phyloP scores from a whole-genome alignment of 345 rosid genomes.

The Pelargonium nanum region DNA sequence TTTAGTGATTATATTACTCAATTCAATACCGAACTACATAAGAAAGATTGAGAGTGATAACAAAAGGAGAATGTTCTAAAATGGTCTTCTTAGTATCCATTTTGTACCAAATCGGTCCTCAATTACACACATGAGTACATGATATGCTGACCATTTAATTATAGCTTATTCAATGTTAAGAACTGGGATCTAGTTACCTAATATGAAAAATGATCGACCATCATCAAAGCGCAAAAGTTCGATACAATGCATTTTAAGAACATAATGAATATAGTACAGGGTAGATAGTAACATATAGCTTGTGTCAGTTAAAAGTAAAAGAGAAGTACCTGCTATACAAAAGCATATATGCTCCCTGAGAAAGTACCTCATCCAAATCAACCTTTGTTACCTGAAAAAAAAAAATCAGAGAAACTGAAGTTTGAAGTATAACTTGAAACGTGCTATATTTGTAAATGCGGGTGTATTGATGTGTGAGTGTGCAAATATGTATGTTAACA shows the following conservation, averaged over 20 bases:
- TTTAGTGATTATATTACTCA: too few relatives aligned
- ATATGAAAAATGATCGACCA: neutral
- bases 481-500: neutral
- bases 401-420: constrained; percentile 8
- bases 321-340: constrained; percentile 72
- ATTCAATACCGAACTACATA: too few relatives aligned
- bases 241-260: neutral
- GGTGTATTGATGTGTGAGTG: too few relatives aligned
- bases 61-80: too few relatives aligned
- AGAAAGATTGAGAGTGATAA: too few relatives aligned
- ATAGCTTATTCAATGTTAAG: neutral
- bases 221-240: neutral
- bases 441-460: neutral
- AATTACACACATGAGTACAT: too few relatives aligned
- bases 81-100: too few relatives aligned
- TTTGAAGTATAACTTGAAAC: neutral
- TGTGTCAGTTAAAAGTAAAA: neutral
- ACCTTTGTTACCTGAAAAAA: constrained; percentile 53
- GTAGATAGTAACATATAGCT: neutral
- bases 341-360: constrained; percentile 95
- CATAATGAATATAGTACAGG: too few relatives aligned
- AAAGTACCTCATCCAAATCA: constrained; percentile 78
- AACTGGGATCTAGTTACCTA: neutral
- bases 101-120: too few relatives aligned
- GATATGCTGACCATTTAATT: too few relatives aligned